Evolutionary conservation across 257 asterid genomes (phyloP), one percentile per base, ranked within the genome.

Genomic region (Primulina tabacum): DNA sequence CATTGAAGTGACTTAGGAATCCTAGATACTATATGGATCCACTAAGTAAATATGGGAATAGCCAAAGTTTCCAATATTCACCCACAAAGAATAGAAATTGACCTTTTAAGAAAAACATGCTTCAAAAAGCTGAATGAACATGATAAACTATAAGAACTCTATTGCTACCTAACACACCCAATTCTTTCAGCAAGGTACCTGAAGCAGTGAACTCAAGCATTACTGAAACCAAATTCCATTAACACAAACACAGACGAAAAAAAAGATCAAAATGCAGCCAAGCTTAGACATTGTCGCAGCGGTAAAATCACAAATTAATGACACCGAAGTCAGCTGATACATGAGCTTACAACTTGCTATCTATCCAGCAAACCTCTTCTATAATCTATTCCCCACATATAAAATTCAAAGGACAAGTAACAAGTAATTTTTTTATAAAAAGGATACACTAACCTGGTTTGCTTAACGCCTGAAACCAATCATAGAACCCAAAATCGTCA

Each of bases 381-480:
- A n/a, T n/a, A n/a, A n/a, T n/a, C n/a, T 4, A 21, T 20, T 76
- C 59, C 30, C 72, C 65, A 62, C 50, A 67, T 20, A 43, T n/a
- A 37, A 58, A 8, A 14, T 14, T 20, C 33, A 40, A 34, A 40
- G 10, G 1, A 18, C 6, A 1, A 28, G 12, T 29, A 17, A 33
- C 16, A 35, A 60, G n/a, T 11, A 20, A 30, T 59, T 34, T 38
- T 29, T 71, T 14, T 67, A 37, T 4, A 67, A 73, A 58, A 74
- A 38, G 69, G 63, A 34, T 26, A 55, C 62, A 78, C 90, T 63
- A 68, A 92, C 98, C 98, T 87, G 98, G 89, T 70, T 87, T 87
- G 78, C 87, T 84, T 35, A 90, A 71, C 81, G 72, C 80, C n/a
- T 85, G 88, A 78, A 92, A 84, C 97, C 96, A 92, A 78, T 80